A percentile compares a stretch with the other conserved stretches of the same genome.
These are phyloP conservation scores for Colletotrichum abscissum DNA, from an alignment of 2,329 filamentous ascomycete species.

Conservation along the genomic window DNA sequence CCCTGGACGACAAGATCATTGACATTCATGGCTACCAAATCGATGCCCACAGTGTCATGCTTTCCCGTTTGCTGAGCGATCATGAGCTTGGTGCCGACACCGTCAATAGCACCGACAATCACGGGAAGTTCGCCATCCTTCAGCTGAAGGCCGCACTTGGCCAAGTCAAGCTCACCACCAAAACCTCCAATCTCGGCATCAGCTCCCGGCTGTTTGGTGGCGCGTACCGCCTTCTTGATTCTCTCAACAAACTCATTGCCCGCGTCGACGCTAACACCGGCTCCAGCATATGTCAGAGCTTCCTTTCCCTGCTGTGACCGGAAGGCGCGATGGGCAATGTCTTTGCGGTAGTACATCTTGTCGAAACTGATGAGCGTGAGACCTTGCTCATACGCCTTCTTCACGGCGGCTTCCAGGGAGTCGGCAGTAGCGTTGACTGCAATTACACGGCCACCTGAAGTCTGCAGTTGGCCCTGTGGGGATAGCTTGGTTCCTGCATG, in stretches of 20 bases:
- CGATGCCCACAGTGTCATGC: constrained; percentile 95
- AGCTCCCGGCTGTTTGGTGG: constrained; percentile 86
- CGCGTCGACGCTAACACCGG: constrained; percentile 93
- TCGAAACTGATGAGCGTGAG: constrained; percentile 77
- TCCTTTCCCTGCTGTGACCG: constrained; percentile 55
- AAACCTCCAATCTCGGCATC: constrained; percentile 97
- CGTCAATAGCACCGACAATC: constrained; percentile 94
- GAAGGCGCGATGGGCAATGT: constrained; percentile 84
- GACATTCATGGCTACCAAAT: constrained; percentile 98
- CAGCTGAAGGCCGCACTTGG: constrained; percentile 65
- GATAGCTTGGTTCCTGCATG: constrained; percentile 82
- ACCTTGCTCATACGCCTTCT: constrained; percentile 82
- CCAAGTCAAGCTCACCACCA: constrained; percentile 85
- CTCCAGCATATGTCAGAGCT: constrained; percentile 88
- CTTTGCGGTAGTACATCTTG: constrained; percentile 85
- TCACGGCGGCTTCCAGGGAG: constrained; percentile 80
- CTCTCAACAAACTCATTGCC: constrained; percentile 92
- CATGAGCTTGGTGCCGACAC: constrained; percentile 96
- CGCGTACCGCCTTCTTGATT: constrained; percentile 90
- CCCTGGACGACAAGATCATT: constrained; percentile 98
- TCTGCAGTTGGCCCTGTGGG: constrained; percentile 68
- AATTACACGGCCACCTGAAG: constrained; percentile 86
- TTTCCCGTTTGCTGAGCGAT: constrained; percentile 91
- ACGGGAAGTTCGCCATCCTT: constrained; percentile 71
- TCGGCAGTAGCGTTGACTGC: constrained; percentile 77